phyloP scores from a whole-genome alignment of 2,329 filamentous ascomycete genomes.

The Fusarium sp. region DNA sequence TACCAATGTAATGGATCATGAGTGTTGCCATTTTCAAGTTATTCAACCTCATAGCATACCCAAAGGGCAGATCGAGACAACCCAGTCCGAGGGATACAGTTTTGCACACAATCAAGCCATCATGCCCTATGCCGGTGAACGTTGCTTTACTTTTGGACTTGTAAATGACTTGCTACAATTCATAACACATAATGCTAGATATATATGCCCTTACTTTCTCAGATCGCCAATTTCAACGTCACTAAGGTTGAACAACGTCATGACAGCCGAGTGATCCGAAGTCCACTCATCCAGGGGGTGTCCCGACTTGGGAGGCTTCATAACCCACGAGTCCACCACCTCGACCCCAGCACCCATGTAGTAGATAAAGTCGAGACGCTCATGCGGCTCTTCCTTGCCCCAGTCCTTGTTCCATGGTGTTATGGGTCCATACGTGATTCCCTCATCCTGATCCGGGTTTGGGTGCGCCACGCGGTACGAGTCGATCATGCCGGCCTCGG shows the following conservation, averaged over 20 bases:
- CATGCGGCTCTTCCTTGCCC: slow-evolving; percentile 53
- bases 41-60: too few species aligned
- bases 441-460: slow-evolving; percentile 46
- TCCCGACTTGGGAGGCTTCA: slow-evolving; percentile 48
- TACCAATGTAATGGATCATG: neutral
- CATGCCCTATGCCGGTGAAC: too few species aligned
- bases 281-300: slow-evolving; percentile 53
- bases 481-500: slow-evolving; percentile 51
- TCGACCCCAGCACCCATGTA: slow-evolving; percentile 47
- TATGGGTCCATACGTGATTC: slow-evolving; percentile 55
- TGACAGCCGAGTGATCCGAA: slow-evolving; percentile 51
- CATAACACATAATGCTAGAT: neutral
- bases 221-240: neutral
- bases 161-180: neutral
- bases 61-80: too few species aligned
- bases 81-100: too few species aligned
- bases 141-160: neutral
- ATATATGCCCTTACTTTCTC: neutral
- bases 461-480: slow-evolving; percentile 51
- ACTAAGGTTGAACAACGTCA: slow-evolving; percentile 38
- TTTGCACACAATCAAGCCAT: too few species aligned
- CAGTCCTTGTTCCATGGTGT: slow-evolving; percentile 47
- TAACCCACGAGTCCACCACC: slow-evolving; percentile 43
- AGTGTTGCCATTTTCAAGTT: too few species aligned
- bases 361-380: slow-evolving; percentile 57